phyloP scores from a whole-genome alignment of 371 early-diverging fungal genomes.

The Dichotomocladium elegans region DNA sequence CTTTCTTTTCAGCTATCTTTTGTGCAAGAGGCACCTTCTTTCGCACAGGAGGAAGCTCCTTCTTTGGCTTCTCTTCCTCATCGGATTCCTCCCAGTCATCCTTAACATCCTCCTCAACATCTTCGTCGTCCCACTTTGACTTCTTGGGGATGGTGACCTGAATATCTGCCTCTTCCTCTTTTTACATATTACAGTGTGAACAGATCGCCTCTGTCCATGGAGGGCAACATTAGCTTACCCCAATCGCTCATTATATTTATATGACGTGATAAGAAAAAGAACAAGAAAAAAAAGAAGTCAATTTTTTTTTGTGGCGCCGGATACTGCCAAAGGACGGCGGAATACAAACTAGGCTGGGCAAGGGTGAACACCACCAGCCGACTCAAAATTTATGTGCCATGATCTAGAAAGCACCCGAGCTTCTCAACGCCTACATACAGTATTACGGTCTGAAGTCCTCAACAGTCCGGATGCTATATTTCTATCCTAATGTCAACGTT shows the following conservation, averaged over 20 bases:
- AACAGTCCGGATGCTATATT: too few species aligned
- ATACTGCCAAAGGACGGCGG: too few species aligned
- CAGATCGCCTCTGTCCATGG: neutral
- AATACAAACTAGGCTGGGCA: too few species aligned
- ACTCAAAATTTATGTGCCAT: too few species aligned
- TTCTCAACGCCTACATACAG: too few species aligned
- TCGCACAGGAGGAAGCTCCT: slow-evolving; percentile 48
- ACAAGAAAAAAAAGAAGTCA: neutral
- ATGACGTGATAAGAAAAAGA: neutral
- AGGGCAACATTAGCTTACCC: slow-evolving; percentile 43
- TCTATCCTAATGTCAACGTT: too few species aligned
- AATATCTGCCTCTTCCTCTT: slow-evolving; percentile 36
- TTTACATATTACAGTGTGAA: neutral
- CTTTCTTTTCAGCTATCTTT: slow-evolving; percentile 76
- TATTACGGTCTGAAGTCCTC: too few species aligned
- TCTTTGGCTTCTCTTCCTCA: slow-evolving; percentile 54
- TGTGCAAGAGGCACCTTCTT: slow-evolving; percentile 71
- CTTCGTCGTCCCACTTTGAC: slow-evolving; percentile 83
- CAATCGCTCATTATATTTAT: slow-evolving; percentile 56
- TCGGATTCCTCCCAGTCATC: slow-evolving; percentile 78
- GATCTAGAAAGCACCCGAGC: too few species aligned
- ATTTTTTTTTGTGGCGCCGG: too few species aligned
- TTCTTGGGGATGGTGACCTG: slow-evolving; percentile 36
- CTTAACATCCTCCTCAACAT: slow-evolving; percentile 70
- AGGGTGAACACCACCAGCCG: too few species aligned